Percentiles rank a stretch among this genome's conserved stretches.
Evolutionary conservation across 2,329 filamentous ascomycete species (phyloP).

Genomic region (Beauveria asiatica): DNA sequence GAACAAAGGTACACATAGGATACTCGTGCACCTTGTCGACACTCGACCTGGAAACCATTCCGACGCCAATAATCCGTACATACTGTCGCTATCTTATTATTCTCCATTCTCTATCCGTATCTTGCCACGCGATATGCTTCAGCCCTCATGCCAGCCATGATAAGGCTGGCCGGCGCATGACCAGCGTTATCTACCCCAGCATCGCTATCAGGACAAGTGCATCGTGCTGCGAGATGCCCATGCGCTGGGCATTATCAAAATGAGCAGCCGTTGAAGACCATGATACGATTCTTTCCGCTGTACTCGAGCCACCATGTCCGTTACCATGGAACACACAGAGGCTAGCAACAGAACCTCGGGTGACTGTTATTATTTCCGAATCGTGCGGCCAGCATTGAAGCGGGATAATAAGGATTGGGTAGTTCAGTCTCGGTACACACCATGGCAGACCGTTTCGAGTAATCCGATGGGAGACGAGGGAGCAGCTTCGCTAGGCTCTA

Average conservation of each 20-base stretch:
- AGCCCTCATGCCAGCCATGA: background rate
- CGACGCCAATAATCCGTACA: too few species aligned
- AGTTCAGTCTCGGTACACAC: background rate
- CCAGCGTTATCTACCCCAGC: conserved; percentile 5
- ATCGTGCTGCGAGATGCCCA: background rate
- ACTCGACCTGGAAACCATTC: background rate
- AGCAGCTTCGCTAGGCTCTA: background rate
- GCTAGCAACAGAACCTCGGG: background rate
- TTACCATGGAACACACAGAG: background rate
- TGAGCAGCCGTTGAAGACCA: background rate
- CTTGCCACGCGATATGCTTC: background rate
- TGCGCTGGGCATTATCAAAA: background rate
- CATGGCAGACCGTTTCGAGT: conserved; percentile 6
- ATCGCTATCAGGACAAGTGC: conserved; percentile 4
- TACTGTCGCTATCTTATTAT: background rate
- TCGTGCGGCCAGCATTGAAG: conserved; percentile 2
- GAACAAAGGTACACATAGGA: background rate
- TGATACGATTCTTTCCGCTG: conserved; percentile 10
- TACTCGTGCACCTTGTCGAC: background rate
- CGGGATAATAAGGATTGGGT: background rate
- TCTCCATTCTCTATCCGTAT: background rate
- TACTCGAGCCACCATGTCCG: background rate
- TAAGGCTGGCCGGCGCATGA: background rate
- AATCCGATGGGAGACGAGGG: background rate
- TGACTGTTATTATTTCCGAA: background rate